Percentiles rank a stretch among this genome's conserved stretches.
phyloP scores from a whole-genome alignment of 73 alveolate genomes.

The Paramecium tetraurelia region DNA sequence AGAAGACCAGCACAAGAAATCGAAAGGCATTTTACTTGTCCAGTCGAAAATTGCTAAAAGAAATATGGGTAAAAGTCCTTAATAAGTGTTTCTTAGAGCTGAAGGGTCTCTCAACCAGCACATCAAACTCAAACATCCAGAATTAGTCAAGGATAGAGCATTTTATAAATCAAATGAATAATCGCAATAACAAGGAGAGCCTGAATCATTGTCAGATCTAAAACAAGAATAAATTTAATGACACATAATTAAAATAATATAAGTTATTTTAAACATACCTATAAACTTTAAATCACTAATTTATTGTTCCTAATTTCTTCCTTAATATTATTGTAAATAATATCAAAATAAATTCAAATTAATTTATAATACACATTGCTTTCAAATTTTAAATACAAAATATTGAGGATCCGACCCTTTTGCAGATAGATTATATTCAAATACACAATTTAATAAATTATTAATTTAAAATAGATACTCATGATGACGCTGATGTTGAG shows the following conservation, averaged over 20 bases:
- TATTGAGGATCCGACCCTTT: background rate
- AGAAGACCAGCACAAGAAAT: slow-evolving; percentile 60
- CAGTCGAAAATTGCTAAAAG: slow-evolving; percentile 59
- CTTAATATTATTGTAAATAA: background rate
- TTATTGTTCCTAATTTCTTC: background rate
- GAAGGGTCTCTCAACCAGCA: slow-evolving; percentile 57
- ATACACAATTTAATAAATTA: background rate
- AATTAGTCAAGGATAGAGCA: slow-evolving; percentile 44
- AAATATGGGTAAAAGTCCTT: slow-evolving; percentile 31
- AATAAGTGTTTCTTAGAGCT: background rate
- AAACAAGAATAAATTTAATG: background rate
- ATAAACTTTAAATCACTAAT: background rate
- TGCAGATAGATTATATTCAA: background rate
- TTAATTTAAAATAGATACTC: background rate
- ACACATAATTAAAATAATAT: background rate
- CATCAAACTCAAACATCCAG: slow-evolving; percentile 59
- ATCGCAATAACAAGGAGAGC: background rate
- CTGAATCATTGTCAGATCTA: background rate
- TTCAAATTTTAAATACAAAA: no score
- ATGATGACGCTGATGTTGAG: background rate
- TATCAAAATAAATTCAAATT: background rate
- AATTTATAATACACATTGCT: background rate
- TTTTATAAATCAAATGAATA: slow-evolving; percentile 40
- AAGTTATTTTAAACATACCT: background rate
- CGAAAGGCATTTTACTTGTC: slow-evolving; percentile 61